Base-by-base conservation (phyloP, 2,329 filamentous ascomycete genomes). In the Ophiocordyceps robertsii region DNA sequence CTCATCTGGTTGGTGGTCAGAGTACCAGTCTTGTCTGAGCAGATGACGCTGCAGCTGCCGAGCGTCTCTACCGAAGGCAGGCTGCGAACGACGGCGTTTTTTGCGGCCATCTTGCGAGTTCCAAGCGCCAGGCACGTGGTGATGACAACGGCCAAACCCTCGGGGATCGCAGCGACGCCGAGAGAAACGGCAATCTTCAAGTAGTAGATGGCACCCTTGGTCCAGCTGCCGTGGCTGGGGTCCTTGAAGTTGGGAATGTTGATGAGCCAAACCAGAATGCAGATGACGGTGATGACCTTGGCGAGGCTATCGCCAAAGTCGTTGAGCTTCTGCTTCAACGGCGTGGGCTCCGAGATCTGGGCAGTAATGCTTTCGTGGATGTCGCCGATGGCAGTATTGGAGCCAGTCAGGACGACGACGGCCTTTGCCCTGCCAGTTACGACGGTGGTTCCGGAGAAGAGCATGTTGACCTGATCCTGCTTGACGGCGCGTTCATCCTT, bases 1-100 rank as follows among this genome's bases (percentile, higher is more conserved):
- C 92, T 96, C 92, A 98, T 98, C 66, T 96, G 89, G 67, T 98
- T 98, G 35, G 92, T 98, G 11, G 92, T 98, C 59, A 98, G 68
- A 39, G 92, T 98, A 53, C 92, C 93, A 6, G 92, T 98, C 73
- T 98, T 98, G 72, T 98, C 92, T 4, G 93, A 98, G 70, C 93
- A 98, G 60, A 98, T 95, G 44, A 98, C 89, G 57, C 92, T 98
- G 76, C 92, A 98, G 73, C 92, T 98, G 59, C 92, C 92, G 42
- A 98, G 74, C 12, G 92, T 98, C 66, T 98, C 92, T 41, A 98
- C 92, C 2, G 92, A 98, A 17, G 92, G 92, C 53, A 98, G 69
- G 59, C 88, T 95, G 63, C 93, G 80, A 45, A 98, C 93, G 32
- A 98, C 89, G 8, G 92, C 92, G 57, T 96, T 96, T 72, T 95